Percentiles rank a stretch among this genome's conserved stretches.
phyloP scores from a whole-genome alignment of 306 rosid species.

The Inga oerstediana region DNA sequence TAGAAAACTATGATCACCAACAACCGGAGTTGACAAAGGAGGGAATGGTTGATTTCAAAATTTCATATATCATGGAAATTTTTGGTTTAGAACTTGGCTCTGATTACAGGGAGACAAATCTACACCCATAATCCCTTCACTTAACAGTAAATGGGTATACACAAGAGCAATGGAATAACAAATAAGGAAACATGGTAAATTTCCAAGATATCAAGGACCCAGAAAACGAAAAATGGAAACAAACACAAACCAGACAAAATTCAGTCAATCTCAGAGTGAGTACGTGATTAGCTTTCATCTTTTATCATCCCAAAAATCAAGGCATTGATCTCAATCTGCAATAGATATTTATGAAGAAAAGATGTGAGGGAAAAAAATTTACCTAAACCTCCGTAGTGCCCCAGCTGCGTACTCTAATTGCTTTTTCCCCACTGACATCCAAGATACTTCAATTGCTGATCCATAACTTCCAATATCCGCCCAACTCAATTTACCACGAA shows the following conservation, averaged over 20 bases:
- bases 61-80: not conserved
- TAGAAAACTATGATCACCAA: not conserved
- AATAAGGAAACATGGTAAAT: not conserved
- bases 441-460: conserved; percentile 72
- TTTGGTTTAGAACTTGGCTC: not conserved
- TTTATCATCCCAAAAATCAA: not conserved
- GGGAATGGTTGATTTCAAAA: not conserved
- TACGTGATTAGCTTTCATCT: not conserved
- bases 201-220: not conserved
- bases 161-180: not conserved
- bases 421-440: conserved; percentile 89
- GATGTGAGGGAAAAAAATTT: not conserved
- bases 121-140: not conserved
- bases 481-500: conserved; percentile 75
- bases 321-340: not conserved
- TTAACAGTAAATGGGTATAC: not conserved
- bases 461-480: conserved; percentile 68
- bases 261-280: not conserved
- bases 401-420: conserved; percentile 83
- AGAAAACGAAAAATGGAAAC: not conserved
- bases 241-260: not conserved
- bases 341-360: not conserved
- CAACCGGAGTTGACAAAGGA: not conserved
- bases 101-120: not conserved
- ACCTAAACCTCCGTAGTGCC: conserved; percentile 75